Base-by-base conservation (phyloP, 345 rosid genomes). In the Acer yangbiense region DNA sequence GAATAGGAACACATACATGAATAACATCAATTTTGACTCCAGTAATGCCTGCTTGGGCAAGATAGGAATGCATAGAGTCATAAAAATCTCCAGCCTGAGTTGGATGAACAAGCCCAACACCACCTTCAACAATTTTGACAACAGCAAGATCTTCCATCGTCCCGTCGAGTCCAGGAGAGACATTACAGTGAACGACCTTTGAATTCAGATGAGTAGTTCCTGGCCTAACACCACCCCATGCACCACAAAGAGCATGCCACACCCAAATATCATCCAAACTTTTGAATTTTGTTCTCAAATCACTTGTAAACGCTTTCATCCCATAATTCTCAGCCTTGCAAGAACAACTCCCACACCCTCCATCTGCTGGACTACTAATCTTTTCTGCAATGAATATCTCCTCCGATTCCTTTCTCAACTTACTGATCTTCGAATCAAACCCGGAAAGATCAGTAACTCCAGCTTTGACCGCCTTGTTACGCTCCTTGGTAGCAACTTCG, bases 171-270 rank as follows among this genome's bases (percentile, higher is more conserved):
- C 98, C 89, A 9, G 88, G 82, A 44, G 98, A 93, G 29, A 87
- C 21, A 14, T 86, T 80, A 69, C 85, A 77, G 32, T 82, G 85
- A 52, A 77, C 32, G 58, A 90, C 43, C 81, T 87, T 90, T 12
- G 92, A 72, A 9, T 90, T 67, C 50, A 94, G 80, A 81, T 84
- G 85, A 35, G 87, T 81, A 7, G 87, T 48, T 21, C 86, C 92
- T 5, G 97, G 93, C 71, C 91, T 87, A 44, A 94, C 93, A 77
- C 98, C 98, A 70, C 88, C 93, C 98, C 98, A 94, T 17, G 93
- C 95, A 60, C 98, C 98, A 72, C 97, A 91, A 0, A 94, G 90
- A 27, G 97, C 93, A 66, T 93, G 97, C 95, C 98, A 93, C 69
- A 93, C 94, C 64, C 89, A 89, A 44, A 91, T 88, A 60, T 92